Evolutionary conservation across 108 stramenopile species (phyloP).

Genomic region (Pelagomonas calceolata): DNA sequence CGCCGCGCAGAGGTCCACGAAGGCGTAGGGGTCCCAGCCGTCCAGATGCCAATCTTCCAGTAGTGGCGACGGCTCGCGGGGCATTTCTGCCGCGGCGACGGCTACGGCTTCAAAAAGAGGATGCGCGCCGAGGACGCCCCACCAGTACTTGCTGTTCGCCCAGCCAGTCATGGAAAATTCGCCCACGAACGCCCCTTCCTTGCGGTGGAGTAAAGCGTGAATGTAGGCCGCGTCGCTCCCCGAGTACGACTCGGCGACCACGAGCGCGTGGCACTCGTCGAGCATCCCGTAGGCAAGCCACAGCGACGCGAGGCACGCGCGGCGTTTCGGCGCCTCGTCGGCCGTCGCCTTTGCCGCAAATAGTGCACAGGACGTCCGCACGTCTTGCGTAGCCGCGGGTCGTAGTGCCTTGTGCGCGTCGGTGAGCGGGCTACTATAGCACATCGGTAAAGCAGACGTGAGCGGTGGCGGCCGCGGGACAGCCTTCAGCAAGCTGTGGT

Average conservation of each 20-base stretch:
- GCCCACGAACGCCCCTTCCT: conserved; percentile 1
- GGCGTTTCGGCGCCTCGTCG: not conserved
- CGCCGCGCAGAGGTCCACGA: not conserved
- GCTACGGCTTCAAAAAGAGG: not conserved
- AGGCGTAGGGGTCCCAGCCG: not conserved
- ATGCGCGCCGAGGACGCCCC: not conserved
- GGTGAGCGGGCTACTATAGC: too few species aligned
- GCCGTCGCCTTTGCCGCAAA: not conserved
- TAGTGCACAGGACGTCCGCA: too few species aligned
- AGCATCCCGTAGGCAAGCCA: not conserved
- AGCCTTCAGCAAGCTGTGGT: too few species aligned
- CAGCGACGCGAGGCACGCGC: not conserved
- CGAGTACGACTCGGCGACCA: not conserved
- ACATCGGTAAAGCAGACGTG: too few species aligned
- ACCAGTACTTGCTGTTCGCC: conserved; percentile 1
- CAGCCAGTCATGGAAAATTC: not conserved
- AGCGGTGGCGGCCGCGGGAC: too few species aligned
- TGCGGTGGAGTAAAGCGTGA: conserved; percentile 6
- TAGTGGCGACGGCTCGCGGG: not conserved
- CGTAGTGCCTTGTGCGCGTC: too few species aligned
- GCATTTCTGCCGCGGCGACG: not conserved
- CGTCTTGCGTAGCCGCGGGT: too few species aligned
- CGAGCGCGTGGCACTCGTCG: not conserved
- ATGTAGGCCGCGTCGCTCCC: conserved; percentile 1
- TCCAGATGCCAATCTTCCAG: not conserved